These are phyloP conservation scores for Arthrobotrys entomopaga DNA, from an alignment of 2,329 filamentous ascomycete species.

Conservation along the genomic window DNA sequence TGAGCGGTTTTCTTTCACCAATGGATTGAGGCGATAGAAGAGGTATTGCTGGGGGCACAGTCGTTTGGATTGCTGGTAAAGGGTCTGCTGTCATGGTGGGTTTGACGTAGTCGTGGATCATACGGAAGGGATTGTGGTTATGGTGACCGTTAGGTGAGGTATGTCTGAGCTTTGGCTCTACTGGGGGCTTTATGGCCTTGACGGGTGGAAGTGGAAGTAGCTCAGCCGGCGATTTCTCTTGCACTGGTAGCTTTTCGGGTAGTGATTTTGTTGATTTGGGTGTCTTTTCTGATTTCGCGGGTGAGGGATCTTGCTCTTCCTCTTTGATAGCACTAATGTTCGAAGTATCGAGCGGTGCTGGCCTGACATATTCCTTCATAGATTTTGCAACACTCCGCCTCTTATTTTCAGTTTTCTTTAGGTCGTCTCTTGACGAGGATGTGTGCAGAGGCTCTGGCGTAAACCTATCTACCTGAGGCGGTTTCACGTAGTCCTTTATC, in stretches of 20 bases:
- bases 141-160: neutral
- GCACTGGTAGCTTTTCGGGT: conserved; percentile 13
- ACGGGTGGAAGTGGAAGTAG: conserved; percentile 11
- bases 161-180: conserved; percentile 1
- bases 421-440: conserved; percentile 8
- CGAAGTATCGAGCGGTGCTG: conserved; percentile 24
- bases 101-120: conserved; percentile 50
- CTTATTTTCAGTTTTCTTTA: conserved; percentile 20
- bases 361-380: conserved; percentile 45
- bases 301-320: conserved; percentile 7
- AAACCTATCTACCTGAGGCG: conserved; percentile 46
- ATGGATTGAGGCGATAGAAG: conserved; percentile 15
- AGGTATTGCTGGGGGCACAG: conserved; percentile 2
- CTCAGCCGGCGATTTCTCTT: conserved; percentile 13
- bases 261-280: conserved; percentile 20
- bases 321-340: conserved; percentile 17
- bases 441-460: conserved; percentile 44
- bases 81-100: conserved; percentile 16
- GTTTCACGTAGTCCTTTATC: conserved; percentile 49
- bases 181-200: neutral
- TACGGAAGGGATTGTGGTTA: conserved; percentile 49
- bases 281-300: conserved; percentile 28
- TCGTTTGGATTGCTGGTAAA: conserved; percentile 22
- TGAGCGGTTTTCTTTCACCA: conserved; percentile 27
- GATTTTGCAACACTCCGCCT: conserved; percentile 30